phyloP scores from a whole-genome alignment of 2,329 filamentous ascomycete species.

The Emmonsiellopsis sp. region DNA sequence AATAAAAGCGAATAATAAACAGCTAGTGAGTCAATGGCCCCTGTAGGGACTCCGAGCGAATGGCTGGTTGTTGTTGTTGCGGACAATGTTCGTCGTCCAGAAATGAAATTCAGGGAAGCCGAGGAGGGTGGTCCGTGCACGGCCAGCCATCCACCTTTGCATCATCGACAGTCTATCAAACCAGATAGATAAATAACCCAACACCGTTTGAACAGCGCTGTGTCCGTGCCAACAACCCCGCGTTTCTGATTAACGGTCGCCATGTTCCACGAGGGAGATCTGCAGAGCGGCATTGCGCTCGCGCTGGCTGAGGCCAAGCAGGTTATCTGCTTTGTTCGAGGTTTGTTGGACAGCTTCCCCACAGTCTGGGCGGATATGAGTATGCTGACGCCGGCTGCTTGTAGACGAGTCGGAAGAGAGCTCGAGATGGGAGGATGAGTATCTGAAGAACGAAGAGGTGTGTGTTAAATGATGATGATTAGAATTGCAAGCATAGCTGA shows the following conservation, averaged over 20 bases:
- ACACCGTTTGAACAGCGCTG: not conserved
- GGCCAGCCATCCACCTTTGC: not conserved
- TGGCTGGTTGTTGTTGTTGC: not conserved
- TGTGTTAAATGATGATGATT: slow-evolving; percentile 10
- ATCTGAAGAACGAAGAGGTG: slow-evolving; percentile 47
- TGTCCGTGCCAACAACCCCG: not conserved
- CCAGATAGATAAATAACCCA: not conserved
- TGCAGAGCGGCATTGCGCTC: slow-evolving; percentile 70
- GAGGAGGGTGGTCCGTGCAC: slow-evolving; percentile 3
- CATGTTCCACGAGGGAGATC: slow-evolving; percentile 74
- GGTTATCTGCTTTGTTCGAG: slow-evolving; percentile 75
- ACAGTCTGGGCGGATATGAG: not conserved
- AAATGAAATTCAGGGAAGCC: not conserved
- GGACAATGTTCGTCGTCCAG: not conserved
- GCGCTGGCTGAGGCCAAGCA: slow-evolving; percentile 68
- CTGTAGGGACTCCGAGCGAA: not conserved
- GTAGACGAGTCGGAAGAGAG: slow-evolving; percentile 63
- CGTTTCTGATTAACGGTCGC: slow-evolving; percentile 9
- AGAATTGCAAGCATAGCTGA: not conserved
- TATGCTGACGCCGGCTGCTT: not conserved
- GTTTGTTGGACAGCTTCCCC: slow-evolving; percentile 34
- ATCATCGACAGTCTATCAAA: not conserved
- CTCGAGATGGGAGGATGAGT: slow-evolving; percentile 62
- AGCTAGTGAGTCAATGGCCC: not conserved
- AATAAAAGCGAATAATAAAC: not conserved